Percentiles rank a stretch among this genome's conserved stretches.
These are phyloP conservation scores for Passiflora organensis DNA, from an alignment of 345 rosid genomes.

Conservation along the genomic window DNA sequence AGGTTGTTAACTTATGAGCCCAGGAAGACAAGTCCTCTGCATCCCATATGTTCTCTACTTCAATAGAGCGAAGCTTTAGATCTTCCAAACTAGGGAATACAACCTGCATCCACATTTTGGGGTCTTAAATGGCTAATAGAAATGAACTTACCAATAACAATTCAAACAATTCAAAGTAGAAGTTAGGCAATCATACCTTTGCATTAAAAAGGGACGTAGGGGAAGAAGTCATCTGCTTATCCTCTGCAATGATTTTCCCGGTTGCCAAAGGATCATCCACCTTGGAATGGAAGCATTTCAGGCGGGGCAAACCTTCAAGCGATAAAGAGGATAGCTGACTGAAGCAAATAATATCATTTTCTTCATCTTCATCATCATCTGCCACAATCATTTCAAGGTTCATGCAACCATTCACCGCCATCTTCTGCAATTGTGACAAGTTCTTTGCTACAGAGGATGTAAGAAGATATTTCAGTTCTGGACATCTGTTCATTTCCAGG, in stretches of 20 bases:
- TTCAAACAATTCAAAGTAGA: background rate
- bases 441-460: slow-evolving; percentile 5
- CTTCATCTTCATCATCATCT: slow-evolving; percentile 1
- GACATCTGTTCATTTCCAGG: slow-evolving; percentile 9
- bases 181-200: background rate
- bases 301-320: slow-evolving; percentile 1
- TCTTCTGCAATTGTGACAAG: slow-evolving; percentile 12
- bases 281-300: background rate
- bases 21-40: too few species aligned
- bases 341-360: background rate
- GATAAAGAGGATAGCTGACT: background rate
- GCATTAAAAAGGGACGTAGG: background rate
- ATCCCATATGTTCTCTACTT: slow-evolving; percentile 7
- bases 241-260: background rate
- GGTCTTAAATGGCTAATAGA: too few species aligned
- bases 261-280: background rate
- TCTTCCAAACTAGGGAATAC: background rate
- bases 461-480: slow-evolving; percentile 14
- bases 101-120: slow-evolving; percentile 2
- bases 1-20: background rate
- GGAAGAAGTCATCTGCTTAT: background rate
- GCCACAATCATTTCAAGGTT: slow-evolving; percentile 11
- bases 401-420: slow-evolving; percentile 1
- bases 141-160: too few species aligned
- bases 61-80: background rate